These are phyloP conservation scores for Penicillium paxilli DNA, from an alignment of 495 filamentous ascomycete genomes.

Conservation along the genomic window DNA sequence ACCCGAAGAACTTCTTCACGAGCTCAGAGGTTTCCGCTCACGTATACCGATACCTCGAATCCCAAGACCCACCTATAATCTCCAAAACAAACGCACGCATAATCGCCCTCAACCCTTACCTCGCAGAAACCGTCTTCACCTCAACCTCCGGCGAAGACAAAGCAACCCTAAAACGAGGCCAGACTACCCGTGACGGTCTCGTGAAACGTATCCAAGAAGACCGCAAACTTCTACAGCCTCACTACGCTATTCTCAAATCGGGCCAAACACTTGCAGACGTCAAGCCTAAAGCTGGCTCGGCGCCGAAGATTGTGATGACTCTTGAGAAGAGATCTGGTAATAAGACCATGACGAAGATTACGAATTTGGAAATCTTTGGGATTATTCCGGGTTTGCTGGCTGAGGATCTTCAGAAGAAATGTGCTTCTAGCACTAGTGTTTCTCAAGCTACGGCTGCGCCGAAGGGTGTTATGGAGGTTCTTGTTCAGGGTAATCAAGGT, in stretches of 20 bases:
- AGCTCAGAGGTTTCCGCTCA: slow-evolving; percentile 41
- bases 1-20: slow-evolving; percentile 55
- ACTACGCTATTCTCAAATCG: slow-evolving; percentile 58
- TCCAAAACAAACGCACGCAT: slow-evolving; percentile 62
- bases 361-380: slow-evolving; percentile 61
- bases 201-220: slow-evolving; percentile 58
- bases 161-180: slow-evolving; percentile 56
- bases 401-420: slow-evolving; percentile 70
- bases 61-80: slow-evolving; percentile 56
- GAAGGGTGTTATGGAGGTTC: slow-evolving; percentile 67
- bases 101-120: slow-evolving; percentile 61
- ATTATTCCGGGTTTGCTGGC: slow-evolving; percentile 62
- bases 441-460: slow-evolving; percentile 60
- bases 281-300: slow-evolving; percentile 63
- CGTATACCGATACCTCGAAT: slow-evolving; percentile 45
- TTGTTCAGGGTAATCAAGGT: slow-evolving; percentile 69
- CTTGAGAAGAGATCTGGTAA: slow-evolving; percentile 68
- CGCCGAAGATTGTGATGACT: slow-evolving; percentile 59
- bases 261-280: slow-evolving; percentile 48
- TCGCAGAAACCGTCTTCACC: slow-evolving; percentile 62
- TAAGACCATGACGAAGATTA: slow-evolving; percentile 67
- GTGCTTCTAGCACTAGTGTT: slow-evolving; percentile 70
- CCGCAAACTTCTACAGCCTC: slow-evolving; percentile 45
- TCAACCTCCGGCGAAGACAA: slow-evolving; percentile 53
- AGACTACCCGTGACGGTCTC: slow-evolving; percentile 62